Evolutionary conservation across 768 basidiomycete genomes (phyloP), one percentile per base, ranked within the genome.

Genomic region (Tubosaeta sp.): DNA sequence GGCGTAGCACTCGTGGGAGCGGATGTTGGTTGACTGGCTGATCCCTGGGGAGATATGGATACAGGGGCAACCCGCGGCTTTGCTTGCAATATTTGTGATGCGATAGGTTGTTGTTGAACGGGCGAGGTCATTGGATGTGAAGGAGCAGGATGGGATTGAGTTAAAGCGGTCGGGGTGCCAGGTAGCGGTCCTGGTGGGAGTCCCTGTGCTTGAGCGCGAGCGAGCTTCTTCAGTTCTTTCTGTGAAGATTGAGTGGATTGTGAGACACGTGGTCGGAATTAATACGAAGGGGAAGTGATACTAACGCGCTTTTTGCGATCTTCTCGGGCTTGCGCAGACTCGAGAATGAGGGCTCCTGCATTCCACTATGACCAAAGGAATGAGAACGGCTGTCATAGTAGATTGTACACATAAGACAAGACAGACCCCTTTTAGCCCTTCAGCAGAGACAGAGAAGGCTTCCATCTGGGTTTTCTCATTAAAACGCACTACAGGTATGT

Each of bases 271-370:
- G 48, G 43, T 16, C n/a, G 32, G 43, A 52, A 53, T 31, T 17
- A 37, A 51, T 37, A 32, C 5, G 52, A 53, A 39, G 47, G 14
- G 10, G 33, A 16, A 37, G 46, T 19, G 25, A 56, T 42, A 79
- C 85, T 61, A 44, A 86, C 86, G 75, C 85, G 80, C 72, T 81
- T 84, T 75, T 83, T 88, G 65, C 86, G 75, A 70, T 88, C 86
- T 67, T 88, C 87, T 50, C 83, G 73, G 38, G 86, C 87, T 69
- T 88, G 87, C 1, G 84, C 80, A 5, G 85, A 83, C 67, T 86
- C 86, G 29, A 78, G 69, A 4, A 88, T 74, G 22, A 88, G 72
- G 8, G 79, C 66, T 50, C 74, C 77, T 14, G 78, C 70, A 61
- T 88, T 88, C 85, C 86, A 88, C 86, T 88, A 61, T 27, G 44